phyloP scores from a whole-genome alignment of 768 basidiomycete species.

The Mrakia frigida region DNA sequence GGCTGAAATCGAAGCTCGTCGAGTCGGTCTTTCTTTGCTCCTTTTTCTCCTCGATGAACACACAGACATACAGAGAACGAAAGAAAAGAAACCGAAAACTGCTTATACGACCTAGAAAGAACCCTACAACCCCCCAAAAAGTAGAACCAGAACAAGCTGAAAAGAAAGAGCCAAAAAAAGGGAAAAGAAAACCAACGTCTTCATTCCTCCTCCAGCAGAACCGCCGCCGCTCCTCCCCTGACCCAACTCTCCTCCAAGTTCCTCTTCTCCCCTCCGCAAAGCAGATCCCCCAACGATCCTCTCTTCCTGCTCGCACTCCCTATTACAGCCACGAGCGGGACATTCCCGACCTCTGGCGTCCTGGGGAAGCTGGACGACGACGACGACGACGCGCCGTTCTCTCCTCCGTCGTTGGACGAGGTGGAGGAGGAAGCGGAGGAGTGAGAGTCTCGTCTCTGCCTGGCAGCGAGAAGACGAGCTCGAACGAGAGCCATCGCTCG shows the following conservation, averaged over 20 bases:
- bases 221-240: neutral
- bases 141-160: no score
- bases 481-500: slow-evolving; percentile 25
- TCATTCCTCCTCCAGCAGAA: neutral
- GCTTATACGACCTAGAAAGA: no score
- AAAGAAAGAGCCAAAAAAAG: neutral
- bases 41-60: no score
- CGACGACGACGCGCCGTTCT: neutral
- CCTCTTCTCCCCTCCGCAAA: slow-evolving; percentile 25
- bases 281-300: slow-evolving; percentile 35
- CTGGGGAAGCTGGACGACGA: neutral
- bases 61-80: no score
- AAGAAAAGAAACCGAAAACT: no score
- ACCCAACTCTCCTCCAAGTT: neutral
- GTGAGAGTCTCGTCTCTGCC: neutral
- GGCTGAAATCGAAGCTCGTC: no score
- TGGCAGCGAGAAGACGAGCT: slow-evolving; percentile 2
- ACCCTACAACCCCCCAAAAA: no score
- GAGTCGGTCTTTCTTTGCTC: no score
- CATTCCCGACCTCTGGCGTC: neutral
- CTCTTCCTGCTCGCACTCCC: slow-evolving; percentile 8
- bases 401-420: neutral
- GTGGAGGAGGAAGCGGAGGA: neutral
- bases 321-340: neutral
- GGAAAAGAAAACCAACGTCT: neutral